Evolutionary conservation across 1,284 basidiomycete genomes (phyloP).

Genomic region (Fomitopsis betulina): DNA sequence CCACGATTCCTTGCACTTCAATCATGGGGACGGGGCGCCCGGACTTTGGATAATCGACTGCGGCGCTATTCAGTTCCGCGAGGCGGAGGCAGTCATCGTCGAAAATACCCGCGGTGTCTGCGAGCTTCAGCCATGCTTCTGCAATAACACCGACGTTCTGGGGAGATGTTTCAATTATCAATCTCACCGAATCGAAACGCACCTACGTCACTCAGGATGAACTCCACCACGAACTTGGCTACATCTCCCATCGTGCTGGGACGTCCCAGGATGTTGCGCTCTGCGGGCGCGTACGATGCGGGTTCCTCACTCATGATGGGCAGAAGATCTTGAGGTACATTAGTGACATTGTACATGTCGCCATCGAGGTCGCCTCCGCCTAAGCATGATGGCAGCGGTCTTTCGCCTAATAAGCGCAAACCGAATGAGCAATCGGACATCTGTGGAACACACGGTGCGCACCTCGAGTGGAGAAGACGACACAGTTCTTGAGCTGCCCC

Average conservation of each 20-base stretch:
- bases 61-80: conserved; percentile 62
- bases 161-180: too few relatives aligned
- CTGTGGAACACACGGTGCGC: neutral
- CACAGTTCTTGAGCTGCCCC: conserved; percentile 49
- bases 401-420: conserved; percentile 34
- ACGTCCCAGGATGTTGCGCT: conserved; percentile 42
- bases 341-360: conserved; percentile 52
- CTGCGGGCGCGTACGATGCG: conserved; percentile 48
- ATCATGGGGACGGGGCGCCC: conserved; percentile 49
- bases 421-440: too few relatives aligned
- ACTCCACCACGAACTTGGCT: conserved; percentile 70
- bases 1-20: conserved; percentile 39
- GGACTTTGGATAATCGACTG: conserved; percentile 65
- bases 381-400: conserved; percentile 56
- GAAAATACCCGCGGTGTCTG: conserved; percentile 63
- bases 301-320: conserved; percentile 28
- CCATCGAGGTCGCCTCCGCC: conserved; percentile 68
- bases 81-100: conserved; percentile 59
- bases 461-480: conserved; percentile 58
- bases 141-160: conserved; percentile 58
- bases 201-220: conserved; percentile 59
- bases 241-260: conserved; percentile 65
- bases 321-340: conserved; percentile 10
- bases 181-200: too few relatives aligned
- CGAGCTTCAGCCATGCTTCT: conserved; percentile 57